Base-by-base conservation (phyloP, 208 protist species). In the Leptomonas pyrrhocoris region DNA sequence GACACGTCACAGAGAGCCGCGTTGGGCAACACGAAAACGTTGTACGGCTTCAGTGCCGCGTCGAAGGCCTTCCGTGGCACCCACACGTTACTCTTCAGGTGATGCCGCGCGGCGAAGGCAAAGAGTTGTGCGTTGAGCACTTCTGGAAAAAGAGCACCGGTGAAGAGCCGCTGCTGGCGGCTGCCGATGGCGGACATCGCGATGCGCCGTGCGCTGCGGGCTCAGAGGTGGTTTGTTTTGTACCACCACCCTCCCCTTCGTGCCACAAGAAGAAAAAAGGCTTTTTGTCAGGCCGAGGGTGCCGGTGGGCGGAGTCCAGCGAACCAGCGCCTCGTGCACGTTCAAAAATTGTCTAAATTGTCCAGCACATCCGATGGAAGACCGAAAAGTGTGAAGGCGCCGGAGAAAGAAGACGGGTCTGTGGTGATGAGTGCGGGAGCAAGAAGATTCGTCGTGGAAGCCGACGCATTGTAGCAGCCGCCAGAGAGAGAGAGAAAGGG, bases 71-170 rank as follows among this genome's bases (percentile, higher is more conserved):
- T 69, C 25, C 76, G 31, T 3, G 91, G 91, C 18, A 94, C 81
- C 83, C 91, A 96, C 7, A 94, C 83, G 55, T 81, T 55, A 49
- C 91, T 96, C 40, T 48, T 53, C 7, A 94, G 63, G 9, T 65
- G 23, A 45, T 94, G 86, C 4, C 82, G 85, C 21, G 28, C 8
- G 6, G 91, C 78, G 64, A 96, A 93, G 0, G 57, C 71, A 21
- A 71, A 36, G 13, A 96, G 77, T 30, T 85, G 76, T 23, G 63
- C 66, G 74, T 88, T 90, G 30, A 93, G 53, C 16, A 74, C 69
- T 63, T 93, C 88, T 40, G 86, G 75, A 45, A 94, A 96, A 25
- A 93, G 51, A 1, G 84, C 80, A 34, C 86, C 86, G 7, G 88
- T 92, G 50, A 94, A 96, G 9, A 96, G 79, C 23, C 84, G 81